Conservation (phyloP, 345 rosid species). For the Iberis pinnata region DNA sequence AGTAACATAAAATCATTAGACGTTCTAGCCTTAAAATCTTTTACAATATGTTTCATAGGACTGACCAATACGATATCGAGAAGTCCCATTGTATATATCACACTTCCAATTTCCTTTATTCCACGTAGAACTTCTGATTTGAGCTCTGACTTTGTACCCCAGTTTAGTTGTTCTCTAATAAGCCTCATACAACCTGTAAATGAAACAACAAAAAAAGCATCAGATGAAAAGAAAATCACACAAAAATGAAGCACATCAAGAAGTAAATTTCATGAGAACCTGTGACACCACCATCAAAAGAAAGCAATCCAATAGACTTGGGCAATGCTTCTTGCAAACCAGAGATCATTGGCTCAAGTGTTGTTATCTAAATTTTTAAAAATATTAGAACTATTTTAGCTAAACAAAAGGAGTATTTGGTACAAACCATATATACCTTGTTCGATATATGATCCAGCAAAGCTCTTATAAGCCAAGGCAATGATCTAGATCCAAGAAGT, state of each 20-base stretch:
- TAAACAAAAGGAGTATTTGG: slow-evolving; percentile 6
- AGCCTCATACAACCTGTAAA: slow-evolving; percentile 87
- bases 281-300: slow-evolving; percentile 90
- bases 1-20: slow-evolving; percentile 1
- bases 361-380: slow-evolving; percentile 52
- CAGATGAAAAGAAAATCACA: background rate
- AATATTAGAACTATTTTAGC: slow-evolving; percentile 19
- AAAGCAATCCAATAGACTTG: slow-evolving; percentile 89
- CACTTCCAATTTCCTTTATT: slow-evolving; percentile 94
- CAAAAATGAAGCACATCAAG: background rate
- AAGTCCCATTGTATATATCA: slow-evolving; percentile 87
- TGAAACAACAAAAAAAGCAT: background rate
- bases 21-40: background rate
- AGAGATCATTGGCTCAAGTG: slow-evolving; percentile 75
- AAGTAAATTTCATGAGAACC: slow-evolving; percentile 38
- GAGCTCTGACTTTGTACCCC: slow-evolving; percentile 87
- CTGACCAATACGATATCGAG: slow-evolving; percentile 92
- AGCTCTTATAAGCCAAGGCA: slow-evolving; percentile 97
- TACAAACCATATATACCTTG: slow-evolving; percentile 43
- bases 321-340: slow-evolving; percentile 93
- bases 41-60: slow-evolving; percentile 13
- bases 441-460: slow-evolving; percentile 92
- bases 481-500: slow-evolving; percentile 89
- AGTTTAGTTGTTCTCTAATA: slow-evolving; percentile 78
- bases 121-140: slow-evolving; percentile 83